Evolutionary conservation across 768 basidiomycete genomes (phyloP).

Genomic region (Lyophyllum decastes): DNA sequence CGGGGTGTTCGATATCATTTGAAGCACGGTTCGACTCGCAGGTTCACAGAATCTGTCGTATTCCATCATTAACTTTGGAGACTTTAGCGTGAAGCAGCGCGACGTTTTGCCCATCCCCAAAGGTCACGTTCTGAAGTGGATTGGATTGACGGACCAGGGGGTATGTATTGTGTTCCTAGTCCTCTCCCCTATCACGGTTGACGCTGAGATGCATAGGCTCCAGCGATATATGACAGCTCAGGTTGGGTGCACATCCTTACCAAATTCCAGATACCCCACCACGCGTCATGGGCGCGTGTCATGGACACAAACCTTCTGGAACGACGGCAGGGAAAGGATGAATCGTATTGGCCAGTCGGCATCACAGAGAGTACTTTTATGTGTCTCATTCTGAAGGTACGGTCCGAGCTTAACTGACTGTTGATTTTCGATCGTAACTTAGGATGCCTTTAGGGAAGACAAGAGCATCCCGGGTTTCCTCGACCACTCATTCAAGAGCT

Average conservation of each 20-base stretch:
- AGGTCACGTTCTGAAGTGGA: slow-evolving; percentile 81
- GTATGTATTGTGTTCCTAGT: slow-evolving; percentile 46
- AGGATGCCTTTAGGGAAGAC: slow-evolving; percentile 60
- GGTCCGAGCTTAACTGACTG: background rate
- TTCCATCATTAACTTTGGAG: slow-evolving; percentile 82
- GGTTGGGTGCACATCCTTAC: slow-evolving; percentile 85
- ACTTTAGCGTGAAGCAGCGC: slow-evolving; percentile 84
- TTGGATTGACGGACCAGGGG: slow-evolving; percentile 87
- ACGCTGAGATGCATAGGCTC: slow-evolving; percentile 55
- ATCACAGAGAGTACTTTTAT: slow-evolving; percentile 73
- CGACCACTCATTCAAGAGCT: slow-evolving; percentile 90
- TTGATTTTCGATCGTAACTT: too few relatives aligned
- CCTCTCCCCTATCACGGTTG: background rate
- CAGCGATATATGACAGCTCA: slow-evolving; percentile 87
- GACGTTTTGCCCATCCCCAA: slow-evolving; percentile 83
- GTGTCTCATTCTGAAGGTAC: slow-evolving; percentile 91
- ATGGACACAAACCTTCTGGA: slow-evolving; percentile 83
- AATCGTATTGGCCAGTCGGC: slow-evolving; percentile 96
- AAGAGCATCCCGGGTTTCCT: slow-evolving; percentile 87
- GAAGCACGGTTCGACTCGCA: too few relatives aligned
- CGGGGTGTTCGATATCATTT: slow-evolving; percentile 34
- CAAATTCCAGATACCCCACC: slow-evolving; percentile 84
- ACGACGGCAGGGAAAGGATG: slow-evolving; percentile 84
- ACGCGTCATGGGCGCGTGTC: slow-evolving; percentile 88
- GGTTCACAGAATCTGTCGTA: slow-evolving; percentile 92